Percentiles rank a stretch among this genome's conserved stretches.
phyloP scores from a whole-genome alignment of 2,329 filamentous ascomycete species.

The Neoarthrinium moseri region DNA sequence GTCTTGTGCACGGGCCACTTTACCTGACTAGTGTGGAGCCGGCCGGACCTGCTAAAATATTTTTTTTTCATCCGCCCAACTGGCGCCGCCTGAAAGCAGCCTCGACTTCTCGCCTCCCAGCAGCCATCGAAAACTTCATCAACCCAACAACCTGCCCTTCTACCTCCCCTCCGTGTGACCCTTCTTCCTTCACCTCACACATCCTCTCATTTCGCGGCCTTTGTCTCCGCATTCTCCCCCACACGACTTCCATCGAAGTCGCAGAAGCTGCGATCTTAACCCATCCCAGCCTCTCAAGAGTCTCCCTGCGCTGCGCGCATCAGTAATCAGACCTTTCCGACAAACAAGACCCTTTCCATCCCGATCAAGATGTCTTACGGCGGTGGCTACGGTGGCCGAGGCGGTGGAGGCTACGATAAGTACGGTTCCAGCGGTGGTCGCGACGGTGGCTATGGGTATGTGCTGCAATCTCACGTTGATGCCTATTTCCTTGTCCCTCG shows the following conservation, averaged over 20 bases:
- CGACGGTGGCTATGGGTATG: slow-evolving; percentile 33
- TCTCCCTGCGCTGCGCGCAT: slow-evolving; percentile 18
- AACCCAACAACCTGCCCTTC: slow-evolving; percentile 2
- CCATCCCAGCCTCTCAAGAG: neutral
- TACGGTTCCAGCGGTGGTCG: slow-evolving; percentile 16
- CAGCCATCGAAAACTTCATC: slow-evolving; percentile 1
- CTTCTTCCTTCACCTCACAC: neutral
- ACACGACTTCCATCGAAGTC: neutral
- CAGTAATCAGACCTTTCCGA: neutral
- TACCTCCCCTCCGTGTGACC: neutral
- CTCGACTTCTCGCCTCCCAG: slow-evolving; percentile 6
- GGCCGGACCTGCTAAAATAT: slow-evolving; percentile 2
- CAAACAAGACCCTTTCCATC: slow-evolving; percentile 15
- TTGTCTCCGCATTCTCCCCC: neutral
- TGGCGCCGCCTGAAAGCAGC: neutral
- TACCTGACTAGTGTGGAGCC: no score
- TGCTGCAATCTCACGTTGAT: slow-evolving; percentile 5
- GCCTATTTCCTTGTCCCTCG: neutral
- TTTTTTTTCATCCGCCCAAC: neutral
- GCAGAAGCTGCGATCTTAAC: neutral
- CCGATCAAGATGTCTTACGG: slow-evolving; percentile 68
- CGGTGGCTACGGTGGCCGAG: slow-evolving; percentile 46
- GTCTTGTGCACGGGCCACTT: no score
- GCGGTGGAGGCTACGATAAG: slow-evolving; percentile 34
- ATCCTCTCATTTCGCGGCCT: slow-evolving; percentile 6